These are phyloP conservation scores for Teunomyces tritomae DNA, from an alignment of 805 yeast species.

Conservation along the genomic window DNA sequence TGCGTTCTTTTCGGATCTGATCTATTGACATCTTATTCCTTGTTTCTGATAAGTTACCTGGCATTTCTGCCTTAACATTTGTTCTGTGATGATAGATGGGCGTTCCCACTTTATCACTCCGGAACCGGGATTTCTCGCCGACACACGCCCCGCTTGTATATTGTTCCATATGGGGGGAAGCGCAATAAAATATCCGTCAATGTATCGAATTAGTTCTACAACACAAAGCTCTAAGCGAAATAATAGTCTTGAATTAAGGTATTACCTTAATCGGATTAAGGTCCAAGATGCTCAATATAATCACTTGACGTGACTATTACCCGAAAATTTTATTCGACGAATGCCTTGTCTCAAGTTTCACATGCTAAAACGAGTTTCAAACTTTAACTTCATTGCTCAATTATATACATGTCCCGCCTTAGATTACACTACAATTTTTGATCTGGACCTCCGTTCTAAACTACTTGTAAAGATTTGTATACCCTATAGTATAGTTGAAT, in stretches of 20 bases:
- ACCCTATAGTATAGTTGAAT: no score
- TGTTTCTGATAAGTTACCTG: neutral
- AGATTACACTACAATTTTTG: neutral
- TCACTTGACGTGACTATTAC: neutral
- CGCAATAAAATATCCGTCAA: neutral
- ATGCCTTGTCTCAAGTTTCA: neutral
- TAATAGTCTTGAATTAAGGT: neutral
- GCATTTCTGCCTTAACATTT: neutral
- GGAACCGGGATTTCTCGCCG: slow-evolving; percentile 1
- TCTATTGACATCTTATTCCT: neutral
- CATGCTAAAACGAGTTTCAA: neutral
- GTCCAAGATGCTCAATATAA: neutral
- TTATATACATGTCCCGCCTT: neutral
- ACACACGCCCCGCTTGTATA: neutral
- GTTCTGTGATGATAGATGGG: neutral
- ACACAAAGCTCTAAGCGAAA: neutral
- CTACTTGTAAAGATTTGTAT: no score
- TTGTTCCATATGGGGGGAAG: neutral
- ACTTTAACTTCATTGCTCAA: neutral
- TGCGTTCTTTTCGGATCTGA: neutral
- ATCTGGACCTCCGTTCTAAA: neutral
- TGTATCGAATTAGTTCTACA: neutral
- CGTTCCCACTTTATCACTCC: neutral
- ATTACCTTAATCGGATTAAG: neutral
- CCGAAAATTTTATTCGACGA: neutral